Evolutionary conservation across 805 yeast species (phyloP).

Genomic region (Nakazawaea sp.): DNA sequence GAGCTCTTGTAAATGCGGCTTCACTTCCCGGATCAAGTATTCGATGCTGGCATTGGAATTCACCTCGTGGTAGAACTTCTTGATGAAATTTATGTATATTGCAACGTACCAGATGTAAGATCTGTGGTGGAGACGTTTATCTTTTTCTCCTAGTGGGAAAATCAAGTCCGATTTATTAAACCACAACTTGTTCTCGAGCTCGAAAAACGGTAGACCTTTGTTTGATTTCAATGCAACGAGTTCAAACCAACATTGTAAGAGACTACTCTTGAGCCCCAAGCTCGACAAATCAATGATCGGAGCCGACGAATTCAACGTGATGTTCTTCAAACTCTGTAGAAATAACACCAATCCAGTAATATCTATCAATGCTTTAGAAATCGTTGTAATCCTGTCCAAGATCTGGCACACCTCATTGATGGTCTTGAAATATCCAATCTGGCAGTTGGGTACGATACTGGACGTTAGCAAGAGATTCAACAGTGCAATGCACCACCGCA

Average conservation of each 20-base stretch:
- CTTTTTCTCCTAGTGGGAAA: not conserved
- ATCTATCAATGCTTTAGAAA: not conserved
- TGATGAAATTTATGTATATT: conserved; percentile 9
- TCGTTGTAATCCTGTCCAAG: not conserved
- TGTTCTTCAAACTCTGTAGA: conserved; percentile 3
- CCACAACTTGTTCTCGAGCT: conserved; percentile 9
- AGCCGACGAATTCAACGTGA: not conserved
- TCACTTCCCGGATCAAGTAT: conserved; percentile 6
- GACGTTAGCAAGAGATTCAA: conserved; percentile 4
- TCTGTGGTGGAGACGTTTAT: not conserved
- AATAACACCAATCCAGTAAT: not conserved
- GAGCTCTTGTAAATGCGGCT: conserved; percentile 4
- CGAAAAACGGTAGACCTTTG: conserved; percentile 3
- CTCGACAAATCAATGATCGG: not conserved
- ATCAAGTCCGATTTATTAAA: conserved; percentile 2
- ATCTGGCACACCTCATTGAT: too few species aligned
- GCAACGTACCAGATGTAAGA: conserved; percentile 8
- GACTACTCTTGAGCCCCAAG: not conserved
- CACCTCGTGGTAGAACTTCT: conserved; percentile 3
- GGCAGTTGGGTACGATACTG: not conserved
- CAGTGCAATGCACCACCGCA: conserved; percentile 3
- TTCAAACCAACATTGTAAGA: conserved; percentile 3
- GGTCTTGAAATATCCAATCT: not conserved
- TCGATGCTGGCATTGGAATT: conserved; percentile 4
- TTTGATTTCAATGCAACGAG: conserved; percentile 2